Evolutionary conservation across 140 eudicot species (phyloP).

Genomic region (Erigeron philadelphicus): DNA sequence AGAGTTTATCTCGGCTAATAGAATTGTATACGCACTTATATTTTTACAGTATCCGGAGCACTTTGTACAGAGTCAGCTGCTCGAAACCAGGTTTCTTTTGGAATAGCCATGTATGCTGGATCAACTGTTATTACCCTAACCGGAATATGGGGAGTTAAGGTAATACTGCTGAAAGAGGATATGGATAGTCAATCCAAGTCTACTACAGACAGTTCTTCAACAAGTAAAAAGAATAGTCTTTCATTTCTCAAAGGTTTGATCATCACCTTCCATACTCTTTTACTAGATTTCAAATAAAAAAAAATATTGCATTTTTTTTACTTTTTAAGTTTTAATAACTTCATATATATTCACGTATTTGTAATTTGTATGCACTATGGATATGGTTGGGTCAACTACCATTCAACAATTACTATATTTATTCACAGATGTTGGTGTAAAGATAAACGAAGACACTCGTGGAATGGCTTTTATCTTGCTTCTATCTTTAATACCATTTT

Average conservation of each 20-base stretch:
- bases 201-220: not conserved
- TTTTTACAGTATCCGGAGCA: conserved; percentile 32
- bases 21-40: not conserved
- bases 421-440: conserved; percentile 42
- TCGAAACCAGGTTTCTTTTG: conserved; percentile 30
- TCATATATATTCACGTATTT: too few species aligned
- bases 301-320: too few species aligned
- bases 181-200: not conserved
- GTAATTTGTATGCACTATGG: too few species aligned
- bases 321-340: too few species aligned
- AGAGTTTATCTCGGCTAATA: too few species aligned
- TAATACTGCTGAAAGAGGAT: conserved; percentile 24
- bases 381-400: too few species aligned
- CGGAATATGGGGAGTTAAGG: conserved; percentile 35
- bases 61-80: conserved; percentile 29
- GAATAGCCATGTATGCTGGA: conserved; percentile 42
- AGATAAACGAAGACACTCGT: conserved; percentile 35
- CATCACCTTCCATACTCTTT: not conserved
- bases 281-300: not conserved
- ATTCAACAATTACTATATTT: too few species aligned
- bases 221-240: not conserved
- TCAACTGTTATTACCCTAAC: conserved; percentile 40
- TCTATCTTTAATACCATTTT: conserved; percentile 41
- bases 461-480: conserved; percentile 43
- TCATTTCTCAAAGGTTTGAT: conserved; percentile 12